Evolutionary conservation across 176 grass and related monocot genomes (phyloP), one percentile per base, ranked within the genome.

Genomic region (Carex myosuroides): DNA sequence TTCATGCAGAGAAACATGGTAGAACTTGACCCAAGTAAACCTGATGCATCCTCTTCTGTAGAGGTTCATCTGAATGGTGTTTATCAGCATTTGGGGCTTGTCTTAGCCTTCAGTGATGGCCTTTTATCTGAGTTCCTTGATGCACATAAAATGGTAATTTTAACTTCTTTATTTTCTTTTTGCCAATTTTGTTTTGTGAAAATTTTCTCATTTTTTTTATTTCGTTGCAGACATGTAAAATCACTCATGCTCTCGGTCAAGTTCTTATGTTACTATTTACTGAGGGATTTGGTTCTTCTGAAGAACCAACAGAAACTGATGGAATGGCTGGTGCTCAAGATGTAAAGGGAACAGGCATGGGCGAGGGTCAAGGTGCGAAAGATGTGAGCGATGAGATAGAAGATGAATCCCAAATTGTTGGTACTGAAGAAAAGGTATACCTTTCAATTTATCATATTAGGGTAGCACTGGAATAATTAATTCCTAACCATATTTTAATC

Each of bases 331-430:
- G 88, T 83, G 69, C 78, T 59, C 75, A 91, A 83, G 88, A 93
- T 85, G 92, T 85, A 37, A 93, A 70, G 82, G 95, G 95, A 86
- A 98, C 95, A 84, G 95, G 95, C 50, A 90, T 98, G 95, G 95
- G 95, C 60, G 91, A 98, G 26, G 95, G 95, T 66, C 87, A 95
- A 71, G 95, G 95, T 53, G 42, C 81, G 62, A 91, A 93, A 84
- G 94, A 92, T 81, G 87, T 91, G 67, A 95, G 92, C 64, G 92
- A 94, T 80, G 87, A 93, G 87, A 91, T 98, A 76, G 89, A 95
- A 41, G 92, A 94, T 87, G 78, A 84, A 85, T 87, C 91, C 16
- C 92, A 93, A 85, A 88, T 97, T 24, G 84, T 91, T 83, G 92
- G 89, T 42, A 72, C 59, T 53, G 76, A 91, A 83, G 86, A 87